Percentiles rank a stretch among this genome's conserved stretches.
Evolutionary conservation across 2,329 filamentous ascomycete genomes (phyloP).

Genomic region (Chaetomium olivaceum): DNA sequence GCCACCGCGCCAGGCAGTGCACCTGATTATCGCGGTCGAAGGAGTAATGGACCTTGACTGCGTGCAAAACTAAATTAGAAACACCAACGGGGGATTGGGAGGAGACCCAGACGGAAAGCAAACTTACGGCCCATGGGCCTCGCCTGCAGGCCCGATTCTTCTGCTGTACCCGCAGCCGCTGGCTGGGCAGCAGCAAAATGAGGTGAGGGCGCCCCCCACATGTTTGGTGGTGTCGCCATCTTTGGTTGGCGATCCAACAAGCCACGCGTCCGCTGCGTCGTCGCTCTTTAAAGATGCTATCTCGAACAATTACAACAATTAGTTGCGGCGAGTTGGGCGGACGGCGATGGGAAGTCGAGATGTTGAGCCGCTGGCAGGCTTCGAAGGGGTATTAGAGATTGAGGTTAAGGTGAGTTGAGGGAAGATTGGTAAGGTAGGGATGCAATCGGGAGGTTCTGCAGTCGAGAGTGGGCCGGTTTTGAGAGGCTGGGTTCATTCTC

Average conservation of each 20-base stretch:
- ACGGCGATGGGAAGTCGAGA: not conserved
- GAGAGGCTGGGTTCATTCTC: constrained; percentile 33
- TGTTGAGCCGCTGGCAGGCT: not conserved
- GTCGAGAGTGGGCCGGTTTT: constrained; percentile 28
- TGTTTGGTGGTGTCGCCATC: constrained; percentile 32
- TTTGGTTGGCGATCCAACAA: not conserved
- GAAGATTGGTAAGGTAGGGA: not conserved
- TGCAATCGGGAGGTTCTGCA: constrained; percentile 8
- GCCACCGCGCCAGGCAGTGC: constrained; percentile 85
- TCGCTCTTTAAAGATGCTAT: constrained; percentile 21
- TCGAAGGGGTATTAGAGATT: constrained; percentile 5
- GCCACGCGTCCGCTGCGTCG: constrained; percentile 20
- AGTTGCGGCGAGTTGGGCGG: constrained; percentile 13
- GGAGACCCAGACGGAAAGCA: not conserved
- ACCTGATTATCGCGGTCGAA: constrained; percentile 88
- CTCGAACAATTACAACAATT: constrained; percentile 6
- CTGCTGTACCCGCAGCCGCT: constrained; percentile 19
- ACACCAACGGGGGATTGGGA: not conserved
- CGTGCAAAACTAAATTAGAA: constrained; percentile 26
- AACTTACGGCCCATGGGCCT: constrained; percentile 41
- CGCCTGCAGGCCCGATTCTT: constrained; percentile 37
- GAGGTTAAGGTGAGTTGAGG: constrained; percentile 7
- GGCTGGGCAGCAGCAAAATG: constrained; percentile 27
- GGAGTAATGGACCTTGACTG: constrained; percentile 96
- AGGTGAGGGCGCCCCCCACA: constrained; percentile 28